Evolutionary conservation across 805 yeast genomes (phyloP), one percentile per base, ranked within the genome.

Genomic region (Ogataea allantospora): DNA sequence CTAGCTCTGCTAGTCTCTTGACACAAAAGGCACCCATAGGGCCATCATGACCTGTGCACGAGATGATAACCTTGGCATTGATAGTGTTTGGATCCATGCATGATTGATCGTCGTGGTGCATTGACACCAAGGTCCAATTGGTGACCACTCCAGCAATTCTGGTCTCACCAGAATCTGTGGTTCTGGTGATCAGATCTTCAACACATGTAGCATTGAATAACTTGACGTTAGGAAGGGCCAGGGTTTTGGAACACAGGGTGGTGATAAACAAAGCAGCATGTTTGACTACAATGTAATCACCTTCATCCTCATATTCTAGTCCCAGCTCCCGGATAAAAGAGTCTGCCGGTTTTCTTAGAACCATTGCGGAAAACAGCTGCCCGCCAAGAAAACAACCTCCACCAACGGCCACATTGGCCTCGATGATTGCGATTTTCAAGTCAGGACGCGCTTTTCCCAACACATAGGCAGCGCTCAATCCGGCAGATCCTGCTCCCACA

Each of bases 61-160:
- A 80, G 41, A 83, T 67, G 40, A 83, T 77, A 39, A 83, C 77
- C 56, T 67, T 58, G 44, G 70, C 68, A 54, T 82, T 83, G 67
- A 83, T 79, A 44, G 87, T 82, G 66, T 82, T 81, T 33, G 89
- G 88, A 57, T 82, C 89, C 88, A 83, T 83, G 60, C 89, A 83
- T 10, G 83, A 77, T 61, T 83, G 89, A 39, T 77, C 76, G 57
- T 79, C 84, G 55, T 83, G 89, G 60, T 81, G 80, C 73, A 79
- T 70, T 4, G 88, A 67, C 16, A 83, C 89, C 52, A 83, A 68
- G 28, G 89, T 83, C 89, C 89, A 83, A 71, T 83, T 83, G 54
- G 88, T 82, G 29, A 83, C 89, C 25, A 82, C 89, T 59, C 91
- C 91, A 16, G 86, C 86, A 43, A 81, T 75, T 50, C 82, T 71